Conservation (phyloP, 192 early-diverging fungal species). For the Backusella tarrabulga region DNA sequence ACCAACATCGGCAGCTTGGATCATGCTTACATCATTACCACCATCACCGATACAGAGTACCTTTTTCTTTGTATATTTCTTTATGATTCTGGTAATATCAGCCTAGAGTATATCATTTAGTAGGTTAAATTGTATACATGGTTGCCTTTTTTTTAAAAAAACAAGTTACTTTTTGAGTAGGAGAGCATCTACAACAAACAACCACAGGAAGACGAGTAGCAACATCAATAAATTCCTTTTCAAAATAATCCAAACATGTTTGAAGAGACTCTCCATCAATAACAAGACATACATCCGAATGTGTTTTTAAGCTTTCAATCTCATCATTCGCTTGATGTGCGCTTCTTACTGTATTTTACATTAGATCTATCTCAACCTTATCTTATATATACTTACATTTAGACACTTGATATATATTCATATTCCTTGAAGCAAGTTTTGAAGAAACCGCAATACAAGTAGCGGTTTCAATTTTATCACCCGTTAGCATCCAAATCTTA, state of each 20-base stretch:
- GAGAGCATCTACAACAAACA: slow-evolving; percentile 93
- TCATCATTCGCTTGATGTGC: slow-evolving; percentile 61
- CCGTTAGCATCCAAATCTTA: slow-evolving; percentile 96
- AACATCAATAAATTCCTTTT: slow-evolving; percentile 76
- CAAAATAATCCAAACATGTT: slow-evolving; percentile 69
- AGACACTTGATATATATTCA: slow-evolving; percentile 79
- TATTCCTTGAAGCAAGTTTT: slow-evolving; percentile 84
- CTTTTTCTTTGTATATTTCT: slow-evolving; percentile 67
- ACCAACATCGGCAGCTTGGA: slow-evolving; percentile 93
- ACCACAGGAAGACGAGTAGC: slow-evolving; percentile 80
- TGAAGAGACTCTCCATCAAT: slow-evolving; percentile 92
- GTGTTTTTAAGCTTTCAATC: slow-evolving; percentile 67
- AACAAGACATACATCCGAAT: slow-evolving; percentile 77
- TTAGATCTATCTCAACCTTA: neutral
- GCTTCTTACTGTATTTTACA: slow-evolving; percentile 39
- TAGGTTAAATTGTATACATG: neutral
- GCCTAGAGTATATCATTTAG: slow-evolving; percentile 44
- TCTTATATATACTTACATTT: slow-evolving; percentile 47
- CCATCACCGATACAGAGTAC: slow-evolving; percentile 94
- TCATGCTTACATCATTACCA: slow-evolving; percentile 98
- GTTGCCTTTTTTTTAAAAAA: too few relatives aligned
- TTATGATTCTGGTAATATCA: slow-evolving; percentile 82
- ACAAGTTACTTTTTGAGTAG: slow-evolving; percentile 79
- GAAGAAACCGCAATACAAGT: slow-evolving; percentile 94
- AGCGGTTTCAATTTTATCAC: slow-evolving; percentile 97